These are phyloP conservation scores for Metarhizium anisopliae DNA, from an alignment of 2,329 filamentous ascomycete species.

Conservation along the genomic window DNA sequence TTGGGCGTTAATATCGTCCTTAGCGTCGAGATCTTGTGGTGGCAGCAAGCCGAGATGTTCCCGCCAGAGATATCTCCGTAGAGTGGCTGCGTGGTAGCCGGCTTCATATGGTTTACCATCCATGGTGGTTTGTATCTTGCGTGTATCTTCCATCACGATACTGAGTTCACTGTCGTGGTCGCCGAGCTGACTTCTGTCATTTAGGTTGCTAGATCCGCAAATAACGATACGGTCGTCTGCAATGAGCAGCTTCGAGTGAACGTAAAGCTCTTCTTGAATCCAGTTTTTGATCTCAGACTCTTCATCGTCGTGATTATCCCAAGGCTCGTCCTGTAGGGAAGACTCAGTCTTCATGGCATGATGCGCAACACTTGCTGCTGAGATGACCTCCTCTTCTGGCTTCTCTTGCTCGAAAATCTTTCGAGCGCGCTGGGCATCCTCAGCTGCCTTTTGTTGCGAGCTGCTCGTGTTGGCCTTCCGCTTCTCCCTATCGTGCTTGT, in stretches of 20 bases:
- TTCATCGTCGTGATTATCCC: constrained; percentile 57
- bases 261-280: constrained; percentile 92
- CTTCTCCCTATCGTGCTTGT: constrained; percentile 13
- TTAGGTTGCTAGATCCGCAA: constrained; percentile 83
- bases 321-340: constrained; percentile 58
- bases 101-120: constrained; percentile 68
- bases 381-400: constrained; percentile 27
- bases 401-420: constrained; percentile 42
- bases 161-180: constrained; percentile 86
- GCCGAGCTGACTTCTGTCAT: constrained; percentile 81
- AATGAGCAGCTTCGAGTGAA: constrained; percentile 86
- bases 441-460: constrained; percentile 25
- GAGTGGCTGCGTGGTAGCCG: constrained; percentile 71
- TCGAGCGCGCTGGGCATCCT: constrained; percentile 36
- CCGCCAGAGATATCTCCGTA: constrained; percentile 77
- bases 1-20: constrained; percentile 61
- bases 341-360: constrained; percentile 65
- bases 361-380: constrained; percentile 51
- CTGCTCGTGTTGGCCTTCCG: constrained; percentile 1
- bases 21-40: constrained; percentile 61
- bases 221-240: constrained; percentile 79
- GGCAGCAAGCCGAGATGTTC: constrained; percentile 80
- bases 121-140: constrained; percentile 64
- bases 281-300: constrained; percentile 78
- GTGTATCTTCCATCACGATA: constrained; percentile 81